Conservation (phyloP, 140 eudicot species). For the Erigeron philadelphicus region DNA sequence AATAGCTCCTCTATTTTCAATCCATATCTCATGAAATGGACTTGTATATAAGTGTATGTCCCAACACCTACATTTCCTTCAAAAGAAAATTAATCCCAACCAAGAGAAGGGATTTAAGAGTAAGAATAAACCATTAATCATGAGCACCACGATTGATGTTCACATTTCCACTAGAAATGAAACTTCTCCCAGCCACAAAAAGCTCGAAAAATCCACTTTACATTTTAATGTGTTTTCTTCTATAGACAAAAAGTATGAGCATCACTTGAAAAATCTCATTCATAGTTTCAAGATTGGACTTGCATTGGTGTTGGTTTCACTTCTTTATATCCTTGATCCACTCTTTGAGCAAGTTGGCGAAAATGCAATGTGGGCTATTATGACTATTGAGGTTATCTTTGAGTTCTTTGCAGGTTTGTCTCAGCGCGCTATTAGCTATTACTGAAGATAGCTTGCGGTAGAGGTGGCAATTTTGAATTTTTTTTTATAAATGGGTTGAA, state of each 20-base stretch:
- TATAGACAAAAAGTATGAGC: slow-evolving; percentile 22
- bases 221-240: slow-evolving; percentile 27
- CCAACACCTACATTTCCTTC: not conserved
- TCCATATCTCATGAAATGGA: no score
- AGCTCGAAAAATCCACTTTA: not conserved
- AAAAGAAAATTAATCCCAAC: slow-evolving; percentile 7
- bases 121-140: slow-evolving; percentile 15
- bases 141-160: slow-evolving; percentile 33
- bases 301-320: slow-evolving; percentile 70
- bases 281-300: slow-evolving; percentile 72
- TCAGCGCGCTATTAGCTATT: no score
- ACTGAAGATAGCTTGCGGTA: no score
- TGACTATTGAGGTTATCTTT: slow-evolving; percentile 80
- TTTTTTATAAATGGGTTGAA: no score
- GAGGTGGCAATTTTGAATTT: no score
- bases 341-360: slow-evolving; percentile 70
- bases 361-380: slow-evolving; percentile 92
- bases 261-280: slow-evolving; percentile 33
- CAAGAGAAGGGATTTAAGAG: slow-evolving; percentile 8
- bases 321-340: slow-evolving; percentile 68
- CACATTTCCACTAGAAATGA: slow-evolving; percentile 19
- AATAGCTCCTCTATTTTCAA: no score
- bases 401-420: slow-evolving; percentile 76
- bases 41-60: slow-evolving; percentile 3
- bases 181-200: slow-evolving; percentile 25